Evolutionary conservation across 441 rosid genomes (phyloP).

Genomic region (Syzygium syzygioides): DNA sequence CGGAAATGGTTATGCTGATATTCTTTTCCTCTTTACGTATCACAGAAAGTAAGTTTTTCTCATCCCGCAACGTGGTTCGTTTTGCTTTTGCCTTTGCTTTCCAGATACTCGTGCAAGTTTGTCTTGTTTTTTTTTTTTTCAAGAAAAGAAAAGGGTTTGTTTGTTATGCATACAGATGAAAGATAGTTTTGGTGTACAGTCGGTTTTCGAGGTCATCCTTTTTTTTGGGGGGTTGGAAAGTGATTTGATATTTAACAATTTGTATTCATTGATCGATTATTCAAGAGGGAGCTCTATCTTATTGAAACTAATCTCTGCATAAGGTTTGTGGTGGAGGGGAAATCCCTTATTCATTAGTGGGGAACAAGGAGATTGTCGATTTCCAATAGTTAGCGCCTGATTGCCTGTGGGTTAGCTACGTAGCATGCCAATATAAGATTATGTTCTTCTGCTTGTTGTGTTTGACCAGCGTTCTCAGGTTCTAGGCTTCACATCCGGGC

Average conservation of each 20-base stretch:
- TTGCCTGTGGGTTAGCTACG: not conserved
- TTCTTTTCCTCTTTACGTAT: not conserved
- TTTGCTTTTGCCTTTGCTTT: not conserved
- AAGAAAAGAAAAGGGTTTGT: not conserved
- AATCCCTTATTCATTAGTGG: not conserved
- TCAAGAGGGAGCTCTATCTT: not conserved
- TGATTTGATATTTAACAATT: not conserved
- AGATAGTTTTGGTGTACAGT: not conserved
- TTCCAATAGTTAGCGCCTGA: not conserved
- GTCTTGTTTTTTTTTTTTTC: not conserved
- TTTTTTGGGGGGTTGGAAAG: not conserved
- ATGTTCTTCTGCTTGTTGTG: not conserved
- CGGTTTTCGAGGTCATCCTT: not conserved
- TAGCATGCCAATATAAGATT: not conserved
- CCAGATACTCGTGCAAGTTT: not conserved
- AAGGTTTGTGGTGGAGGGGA: not conserved
- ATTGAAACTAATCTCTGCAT: not conserved
- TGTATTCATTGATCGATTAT: not conserved
- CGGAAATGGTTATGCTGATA: not conserved
- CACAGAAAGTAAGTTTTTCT: not conserved
- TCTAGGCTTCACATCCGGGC: not conserved
- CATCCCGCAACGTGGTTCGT: not conserved
- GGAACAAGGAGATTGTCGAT: not conserved
- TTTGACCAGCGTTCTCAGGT: not conserved
- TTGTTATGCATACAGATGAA: not conserved